Evolutionary conservation across 208 protist species (phyloP), one percentile per base, ranked within the genome.

Genomic region (Angomonas desouzai): DNA sequence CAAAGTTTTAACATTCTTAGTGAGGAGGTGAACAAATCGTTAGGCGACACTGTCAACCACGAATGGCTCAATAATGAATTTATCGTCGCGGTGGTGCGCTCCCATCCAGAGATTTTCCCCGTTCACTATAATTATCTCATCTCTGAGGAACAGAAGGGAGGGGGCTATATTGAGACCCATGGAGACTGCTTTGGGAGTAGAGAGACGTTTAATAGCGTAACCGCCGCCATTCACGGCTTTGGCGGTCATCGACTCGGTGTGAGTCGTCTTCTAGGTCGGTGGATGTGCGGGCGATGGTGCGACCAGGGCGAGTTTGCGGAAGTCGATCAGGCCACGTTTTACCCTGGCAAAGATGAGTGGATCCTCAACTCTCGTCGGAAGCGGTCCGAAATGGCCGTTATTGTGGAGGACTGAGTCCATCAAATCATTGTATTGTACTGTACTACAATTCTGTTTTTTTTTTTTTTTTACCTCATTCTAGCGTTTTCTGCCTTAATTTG

Each of bases 11-110:
- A 27, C 40, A 72, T 85, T 27, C 58, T 93, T 7, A 79, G 73
- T 48, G 74, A 79, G 51, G 75, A 84, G 27, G 76, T 93, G 0
- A 80, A 70, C 23, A 80, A 75, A 32, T 70, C 74, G 9, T 68
- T 93, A 0, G 53, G 62, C 7, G 69, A 74, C 2, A 68, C 72
- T 20, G 73, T 79, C 53, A 66, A 74, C 29, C 63, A 74, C 22
- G 58, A 79, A 25, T 93, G 86, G 83, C 74, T 93, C 73, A 78
- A 93, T 55, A 93, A 93, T 65, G 83, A 90, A 65, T 93, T 93
- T 59, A 88, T 88, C 59, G 86, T 93, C 11, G 83, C 83, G 13
- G 68, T 74, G n/a, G 77, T 93, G 3, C 83, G 83, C 6, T 72
- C 66, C 0, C 78, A 90, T 33, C 64, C 74, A 1, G 62, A 72